Base-by-base conservation (phyloP, 1,284 basidiomycete genomes). In the Pascua sp. region DNA sequence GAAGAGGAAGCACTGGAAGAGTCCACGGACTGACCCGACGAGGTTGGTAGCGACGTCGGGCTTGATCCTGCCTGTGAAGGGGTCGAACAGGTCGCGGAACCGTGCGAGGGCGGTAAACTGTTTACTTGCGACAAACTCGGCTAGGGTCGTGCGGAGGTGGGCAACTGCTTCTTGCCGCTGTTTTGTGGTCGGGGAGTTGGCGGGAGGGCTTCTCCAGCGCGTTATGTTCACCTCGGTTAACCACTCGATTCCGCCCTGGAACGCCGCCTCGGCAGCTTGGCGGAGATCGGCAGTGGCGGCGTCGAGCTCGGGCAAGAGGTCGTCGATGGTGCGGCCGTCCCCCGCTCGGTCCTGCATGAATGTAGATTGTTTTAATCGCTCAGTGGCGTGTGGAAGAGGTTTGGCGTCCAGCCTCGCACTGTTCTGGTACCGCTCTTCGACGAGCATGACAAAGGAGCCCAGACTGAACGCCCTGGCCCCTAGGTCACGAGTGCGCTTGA, bases 61-160 rank as follows among this genome's bases (percentile, higher is more conserved):
- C 32, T 49, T 48, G n/a, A 59, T 46, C 18, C 59, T 62, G 13
- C 76, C 78, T 2, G 42, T 16, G 12, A 56, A 49, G 1, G 65
- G 49, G 51, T 78, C 75, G 62, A 77, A 80, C n/a, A 72, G 56
- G 8, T 60, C 62, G 36, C 72, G 63, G 69, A 81, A 86, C 0
- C 84, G 84, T 46, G 79, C 77, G 5, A 85, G 63, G 0, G 86
- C 63, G 39, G 72, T 65, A 18, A 80, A 70, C 9, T 85, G 80
- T 13, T 77, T 71, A 11, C 62, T 66, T 2, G 65, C 57, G 38
- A 79, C 77, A 69, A 82, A 85, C 15, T 69, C 73, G 9, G 64
- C 70, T 15, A 85, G 53, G 0, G 79, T 75, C 0, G 49, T 39
- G 24, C 64, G 62, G 4, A 84, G 76, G 5, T 64, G 67, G 40